Evolutionary conservation across 495 filamentous ascomycete species (phyloP), one percentile per base, ranked within the genome.

Genomic region (Aspergillus bridgeri): DNA sequence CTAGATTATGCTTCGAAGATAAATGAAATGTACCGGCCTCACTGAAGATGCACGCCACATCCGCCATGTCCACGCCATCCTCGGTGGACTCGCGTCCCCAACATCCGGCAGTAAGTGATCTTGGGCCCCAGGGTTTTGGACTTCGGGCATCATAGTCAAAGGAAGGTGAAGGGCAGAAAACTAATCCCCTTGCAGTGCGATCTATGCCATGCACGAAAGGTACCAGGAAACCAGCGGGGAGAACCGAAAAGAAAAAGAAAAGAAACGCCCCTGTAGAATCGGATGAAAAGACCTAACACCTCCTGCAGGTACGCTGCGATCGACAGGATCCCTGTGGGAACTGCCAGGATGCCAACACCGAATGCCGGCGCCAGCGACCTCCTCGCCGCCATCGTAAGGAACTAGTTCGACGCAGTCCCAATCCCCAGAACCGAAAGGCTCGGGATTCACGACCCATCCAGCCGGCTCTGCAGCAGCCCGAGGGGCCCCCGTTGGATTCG

Each of bases 201-300:
- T 20, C 38, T 53, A 6, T 67, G 65, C 25, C 61, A 67, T 58
- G 48, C 59, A 5, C 65, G 65, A 46, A 67, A 67, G 59, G 64
- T 66, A 61, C 2, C 9, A 19, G n/a, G n/a, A n/a, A n/a, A n/a
- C n/a, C n/a, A n/a, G n/a, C n/a, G n/a, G n/a, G n/a, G n/a, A n/a
- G n/a, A n/a, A n/a, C n/a, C n/a, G n/a, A n/a, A n/a, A n/a, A n/a
- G 3, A 25, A 38, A 20, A 48, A 2, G 15, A 9, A 29, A 23
- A 6, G 6, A 50, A 50, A 9, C 20, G 6, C 5, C 4, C 0
- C 6, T 8, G 13, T 23, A 6, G 15, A 22, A 13, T 19, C 21
- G 18, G 18, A 2, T 18, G n/a, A 49, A 18, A 1, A 54, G 17
- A 42, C 13, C n/a, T 22, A 48, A 54, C 6, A 21, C 3, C 27